A percentile compares a stretch with the other conserved stretches of the same genome.
These are phyloP conservation scores for Globisporangium nunn DNA, from an alignment of 352 stramenopile genomes.

Conservation along the genomic window DNA sequence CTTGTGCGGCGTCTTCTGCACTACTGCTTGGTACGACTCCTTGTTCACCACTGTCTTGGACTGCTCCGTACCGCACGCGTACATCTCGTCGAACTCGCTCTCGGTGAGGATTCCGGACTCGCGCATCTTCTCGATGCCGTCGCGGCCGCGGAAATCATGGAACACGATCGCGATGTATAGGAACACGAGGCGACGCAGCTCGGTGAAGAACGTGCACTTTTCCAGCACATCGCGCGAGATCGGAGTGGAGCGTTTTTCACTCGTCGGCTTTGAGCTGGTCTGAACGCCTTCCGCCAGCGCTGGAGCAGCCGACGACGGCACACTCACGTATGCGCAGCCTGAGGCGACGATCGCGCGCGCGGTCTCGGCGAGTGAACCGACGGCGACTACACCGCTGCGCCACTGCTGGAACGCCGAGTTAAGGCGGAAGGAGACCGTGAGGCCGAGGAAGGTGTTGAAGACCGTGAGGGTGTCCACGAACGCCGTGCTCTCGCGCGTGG, in stretches of 20 bases:
- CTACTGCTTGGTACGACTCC: slow-evolving; percentile 50
- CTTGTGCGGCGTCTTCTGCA: slow-evolving; percentile 60
- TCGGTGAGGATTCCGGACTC: slow-evolving; percentile 44
- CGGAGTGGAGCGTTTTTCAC: slow-evolving; percentile 9
- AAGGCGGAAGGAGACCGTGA: slow-evolving; percentile 74
- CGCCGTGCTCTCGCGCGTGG: slow-evolving; percentile 55
- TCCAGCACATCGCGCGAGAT: slow-evolving; percentile 54
- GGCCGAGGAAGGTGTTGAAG: slow-evolving; percentile 79
- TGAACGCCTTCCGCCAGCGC: background rate
- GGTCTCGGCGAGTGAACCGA: slow-evolving; percentile 51
- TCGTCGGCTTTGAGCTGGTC: background rate
- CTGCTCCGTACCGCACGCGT: slow-evolving; percentile 57
- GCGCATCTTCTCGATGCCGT: slow-evolving; percentile 64
- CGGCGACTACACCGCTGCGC: slow-evolving; percentile 58
- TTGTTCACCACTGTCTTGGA: slow-evolving; percentile 32
- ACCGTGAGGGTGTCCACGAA: slow-evolving; percentile 80
- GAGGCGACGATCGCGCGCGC: slow-evolving; percentile 66
- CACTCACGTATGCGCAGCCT: slow-evolving; percentile 58
- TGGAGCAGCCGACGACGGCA: slow-evolving; percentile 14
- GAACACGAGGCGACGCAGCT: slow-evolving; percentile 71
- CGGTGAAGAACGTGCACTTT: slow-evolving; percentile 74
- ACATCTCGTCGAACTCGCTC: slow-evolving; percentile 67
- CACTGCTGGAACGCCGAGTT: slow-evolving; percentile 80
- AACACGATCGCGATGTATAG: slow-evolving; percentile 83
- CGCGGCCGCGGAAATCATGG: slow-evolving; percentile 60